Conservation (phyloP, 352 stramenopile genomes). For the Pythium pyrilobum region DNA sequence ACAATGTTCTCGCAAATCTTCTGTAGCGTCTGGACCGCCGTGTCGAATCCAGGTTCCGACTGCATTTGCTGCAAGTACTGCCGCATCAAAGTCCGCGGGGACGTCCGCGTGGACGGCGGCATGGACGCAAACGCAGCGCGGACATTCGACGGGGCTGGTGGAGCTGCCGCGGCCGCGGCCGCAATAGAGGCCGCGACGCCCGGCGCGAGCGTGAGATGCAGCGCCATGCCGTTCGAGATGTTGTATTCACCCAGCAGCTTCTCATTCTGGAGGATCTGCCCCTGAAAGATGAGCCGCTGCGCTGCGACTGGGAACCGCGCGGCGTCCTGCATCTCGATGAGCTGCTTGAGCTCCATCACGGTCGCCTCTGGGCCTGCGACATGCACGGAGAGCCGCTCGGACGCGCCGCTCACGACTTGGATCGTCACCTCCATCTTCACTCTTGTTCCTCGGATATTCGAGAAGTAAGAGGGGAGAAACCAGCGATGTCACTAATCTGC, state of each 20-base stretch:
- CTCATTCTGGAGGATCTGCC: constrained; percentile 76
- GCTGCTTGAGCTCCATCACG: constrained; percentile 60
- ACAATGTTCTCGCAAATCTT: constrained; percentile 85
- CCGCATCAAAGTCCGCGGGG: constrained; percentile 25
- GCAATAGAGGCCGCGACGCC: constrained; percentile 18
- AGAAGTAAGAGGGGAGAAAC: too few species aligned
- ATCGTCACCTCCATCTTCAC: constrained; percentile 48
- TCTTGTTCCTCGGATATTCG: too few species aligned
- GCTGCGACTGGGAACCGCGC: constrained; percentile 53
- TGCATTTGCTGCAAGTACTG: constrained; percentile 58
- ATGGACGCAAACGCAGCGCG: constrained; percentile 12
- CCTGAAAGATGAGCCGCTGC: constrained; percentile 85
- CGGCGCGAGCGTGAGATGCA: constrained; percentile 67
- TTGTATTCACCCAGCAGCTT: constrained; percentile 62
- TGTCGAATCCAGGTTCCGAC: constrained; percentile 35
- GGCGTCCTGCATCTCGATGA: constrained; percentile 50
- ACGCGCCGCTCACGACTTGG: constrained; percentile 61
- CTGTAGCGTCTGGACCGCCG: constrained; percentile 59
- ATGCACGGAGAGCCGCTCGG: constrained; percentile 45
- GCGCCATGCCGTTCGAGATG: constrained; percentile 48
- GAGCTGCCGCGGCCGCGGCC: constrained; percentile 5
- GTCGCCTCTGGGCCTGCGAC: constrained; percentile 40
- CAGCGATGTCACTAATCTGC: too few species aligned
- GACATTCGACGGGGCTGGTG: constrained; percentile 5
- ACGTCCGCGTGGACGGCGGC: constrained; percentile 5